Conservation (phyloP, 208 protist genomes). For the Acanthamoeba sp. region DNA sequence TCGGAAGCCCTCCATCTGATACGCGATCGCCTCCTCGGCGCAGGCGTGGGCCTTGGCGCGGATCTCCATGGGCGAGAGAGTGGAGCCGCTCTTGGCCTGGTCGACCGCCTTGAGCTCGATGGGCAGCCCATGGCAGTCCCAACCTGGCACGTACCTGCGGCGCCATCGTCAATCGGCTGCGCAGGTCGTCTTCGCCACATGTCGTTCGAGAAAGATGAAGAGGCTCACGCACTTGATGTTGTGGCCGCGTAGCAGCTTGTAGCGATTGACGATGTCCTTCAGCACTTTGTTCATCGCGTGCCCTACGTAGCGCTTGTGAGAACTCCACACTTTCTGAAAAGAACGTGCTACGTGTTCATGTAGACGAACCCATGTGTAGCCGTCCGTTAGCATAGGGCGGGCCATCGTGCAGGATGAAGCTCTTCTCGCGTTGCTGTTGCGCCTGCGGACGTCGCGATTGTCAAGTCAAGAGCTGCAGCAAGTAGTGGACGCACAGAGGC, state of each 20-base stretch:
- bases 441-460: too few relatives aligned
- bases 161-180: too few relatives aligned
- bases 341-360: too few relatives aligned
- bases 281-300: slow-evolving; percentile 90
- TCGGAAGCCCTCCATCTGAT: slow-evolving; percentile 75
- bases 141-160: slow-evolving; percentile 88
- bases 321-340: too few relatives aligned
- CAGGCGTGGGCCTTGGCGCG: slow-evolving; percentile 80
- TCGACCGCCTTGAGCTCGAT: slow-evolving; percentile 92
- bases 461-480: too few relatives aligned
- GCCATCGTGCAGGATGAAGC: slow-evolving; percentile 92
- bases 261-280: slow-evolving; percentile 92
- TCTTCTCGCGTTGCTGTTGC: background rate
- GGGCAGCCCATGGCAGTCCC: slow-evolving; percentile 92
- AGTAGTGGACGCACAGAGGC: background rate
- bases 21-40: slow-evolving; percentile 71
- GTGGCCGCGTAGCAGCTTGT: slow-evolving; percentile 86
- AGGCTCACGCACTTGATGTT: slow-evolving; percentile 75
- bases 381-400: slow-evolving; percentile 93
- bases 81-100: slow-evolving; percentile 46
- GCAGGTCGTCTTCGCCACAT: too few relatives aligned
- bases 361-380: slow-evolving; percentile 89
- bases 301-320: background rate
- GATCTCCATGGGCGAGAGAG: slow-evolving; percentile 77
- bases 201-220: too few relatives aligned